Evolutionary conservation across 1,284 basidiomycete species (phyloP), one percentile per base, ranked within the genome.

Genomic region (Puccinia polysora): DNA sequence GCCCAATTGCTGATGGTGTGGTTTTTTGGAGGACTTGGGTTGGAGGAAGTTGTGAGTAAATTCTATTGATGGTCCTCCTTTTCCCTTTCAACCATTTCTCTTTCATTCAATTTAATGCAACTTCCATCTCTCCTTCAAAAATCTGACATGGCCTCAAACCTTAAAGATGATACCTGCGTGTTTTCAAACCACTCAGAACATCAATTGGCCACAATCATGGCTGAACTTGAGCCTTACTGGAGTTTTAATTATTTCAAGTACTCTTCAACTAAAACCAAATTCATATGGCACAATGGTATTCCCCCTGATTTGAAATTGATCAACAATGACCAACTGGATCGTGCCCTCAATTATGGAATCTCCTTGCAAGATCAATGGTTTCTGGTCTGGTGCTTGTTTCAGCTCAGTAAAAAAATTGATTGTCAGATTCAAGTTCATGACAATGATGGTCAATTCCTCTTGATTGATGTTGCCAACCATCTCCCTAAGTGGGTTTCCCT

Each of bases 311-410:
- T 59, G 2, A 55, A 20, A 28, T 52, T 36, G 6, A 53, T 63
- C 36, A 14, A 23, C 30, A 34, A 52, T 12, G n/a, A 15, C 25
- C 38, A 14, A 15, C 34, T 70, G 8, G 30, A 62, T 43, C 59
- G 59, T 18, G 32, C 23, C 47, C 47, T 72, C 25, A 20, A 63
- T 36, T 72, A 72, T 23, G 92, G 92, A 2, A 95, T 96, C 80
- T 90, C 88, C 65, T 85, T 97, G 20, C 93, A 97, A 78, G 94
- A 97, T 78, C 95, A 97, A 81, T 97, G 94, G 94, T 88, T 88
- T 77, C 84, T 86, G 18, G 90, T 95, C 15, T 97, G 91, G 89
- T 82, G 97, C 43, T 81, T 96, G 74, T 83, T 83, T 75, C 85
- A 90, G 80, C 83, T 94, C 69, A 89, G 86, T 74, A 81, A 82